These are phyloP conservation scores for Neofusicoccum umdonicola DNA, from an alignment of 2,329 filamentous ascomycete genomes.

Conservation along the genomic window DNA sequence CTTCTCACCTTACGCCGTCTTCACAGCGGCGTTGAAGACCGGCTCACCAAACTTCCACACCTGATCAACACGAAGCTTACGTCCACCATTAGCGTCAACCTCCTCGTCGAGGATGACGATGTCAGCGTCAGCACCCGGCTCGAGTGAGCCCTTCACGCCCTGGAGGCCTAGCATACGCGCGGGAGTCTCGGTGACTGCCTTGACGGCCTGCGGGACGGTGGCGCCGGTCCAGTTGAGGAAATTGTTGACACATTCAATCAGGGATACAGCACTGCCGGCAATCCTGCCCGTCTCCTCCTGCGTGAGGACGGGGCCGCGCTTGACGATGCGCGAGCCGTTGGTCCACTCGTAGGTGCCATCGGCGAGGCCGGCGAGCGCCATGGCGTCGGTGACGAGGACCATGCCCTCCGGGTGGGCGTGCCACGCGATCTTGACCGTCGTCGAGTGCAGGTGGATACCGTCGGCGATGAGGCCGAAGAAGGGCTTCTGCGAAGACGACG, in stretches of 20 bases:
- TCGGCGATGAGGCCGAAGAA: slow-evolving; percentile 90
- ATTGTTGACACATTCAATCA: slow-evolving; percentile 82
- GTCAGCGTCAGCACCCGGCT: slow-evolving; percentile 49
- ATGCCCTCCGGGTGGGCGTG: slow-evolving; percentile 81
- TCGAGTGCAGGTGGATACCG: slow-evolving; percentile 85
- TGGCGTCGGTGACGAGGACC: slow-evolving; percentile 88
- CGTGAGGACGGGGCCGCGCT: slow-evolving; percentile 69
- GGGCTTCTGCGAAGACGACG: slow-evolving; percentile 50
- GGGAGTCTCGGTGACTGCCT: slow-evolving; percentile 72
- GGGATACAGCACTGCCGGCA: slow-evolving; percentile 60
- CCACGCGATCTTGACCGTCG: slow-evolving; percentile 84
- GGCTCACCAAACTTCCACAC: slow-evolving; percentile 72
- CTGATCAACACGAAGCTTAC: slow-evolving; percentile 64
- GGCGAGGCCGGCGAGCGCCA: slow-evolving; percentile 79
- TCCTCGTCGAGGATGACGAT: slow-evolving; percentile 66
- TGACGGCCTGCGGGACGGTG: slow-evolving; percentile 65
- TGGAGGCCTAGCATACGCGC: slow-evolving; percentile 72
- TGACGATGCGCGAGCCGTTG: slow-evolving; percentile 66
- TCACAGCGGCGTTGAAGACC: not conserved
- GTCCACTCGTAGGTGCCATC: slow-evolving; percentile 86
- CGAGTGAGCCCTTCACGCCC: slow-evolving; percentile 61
- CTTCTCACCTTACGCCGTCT: not conserved
- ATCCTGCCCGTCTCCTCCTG: slow-evolving; percentile 69
- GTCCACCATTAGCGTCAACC: slow-evolving; percentile 43
- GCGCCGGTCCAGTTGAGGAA: slow-evolving; percentile 73